A percentile compares a stretch with the other conserved stretches of the same genome.
These are phyloP conservation scores for Serendipita sp. DNA, from an alignment of 768 basidiomycete species.

Conservation along the genomic window DNA sequence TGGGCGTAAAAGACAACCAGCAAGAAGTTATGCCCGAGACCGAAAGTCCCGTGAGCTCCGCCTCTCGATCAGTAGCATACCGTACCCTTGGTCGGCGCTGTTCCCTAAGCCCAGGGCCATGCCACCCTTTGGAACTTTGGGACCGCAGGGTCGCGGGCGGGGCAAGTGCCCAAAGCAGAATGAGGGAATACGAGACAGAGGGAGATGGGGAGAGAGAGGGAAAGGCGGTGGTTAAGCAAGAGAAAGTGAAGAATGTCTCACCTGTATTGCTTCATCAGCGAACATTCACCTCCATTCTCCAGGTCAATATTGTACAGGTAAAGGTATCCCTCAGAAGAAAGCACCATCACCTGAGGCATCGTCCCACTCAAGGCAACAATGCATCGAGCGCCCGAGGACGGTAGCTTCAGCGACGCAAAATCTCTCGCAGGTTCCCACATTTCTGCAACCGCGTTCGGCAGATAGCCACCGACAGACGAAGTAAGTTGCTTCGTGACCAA, in stretches of 20 bases:
- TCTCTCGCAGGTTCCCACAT: conserved; percentile 91
- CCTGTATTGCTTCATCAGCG: conserved; percentile 84
- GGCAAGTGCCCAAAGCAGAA: too few species aligned
- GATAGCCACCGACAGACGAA: conserved; percentile 65
- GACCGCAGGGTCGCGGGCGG: background rate
- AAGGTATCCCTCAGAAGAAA: conserved; percentile 88
- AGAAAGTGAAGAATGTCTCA: conserved; percentile 12
- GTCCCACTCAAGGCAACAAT: conserved; percentile 81
- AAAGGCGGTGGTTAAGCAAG: background rate
- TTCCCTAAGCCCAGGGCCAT: too few species aligned
- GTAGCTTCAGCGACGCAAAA: conserved; percentile 79
- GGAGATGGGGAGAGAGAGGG: background rate
- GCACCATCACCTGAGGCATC: conserved; percentile 92
- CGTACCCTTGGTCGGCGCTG: too few species aligned
- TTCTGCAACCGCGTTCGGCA: conserved; percentile 80
- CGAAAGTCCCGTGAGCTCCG: too few species aligned
- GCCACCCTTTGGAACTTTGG: background rate
- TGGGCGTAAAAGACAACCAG: too few species aligned
- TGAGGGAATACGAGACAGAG: too few species aligned
- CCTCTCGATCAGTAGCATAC: too few species aligned
- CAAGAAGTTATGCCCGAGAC: too few species aligned
- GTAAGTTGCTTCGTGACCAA: conserved; percentile 61
- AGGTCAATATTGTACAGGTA: conserved; percentile 93
- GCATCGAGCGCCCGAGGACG: conserved; percentile 59
- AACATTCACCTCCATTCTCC: conserved; percentile 90